phyloP scores from a whole-genome alignment of 2,329 filamentous ascomycete species.

The Hortaea sp. region DNA sequence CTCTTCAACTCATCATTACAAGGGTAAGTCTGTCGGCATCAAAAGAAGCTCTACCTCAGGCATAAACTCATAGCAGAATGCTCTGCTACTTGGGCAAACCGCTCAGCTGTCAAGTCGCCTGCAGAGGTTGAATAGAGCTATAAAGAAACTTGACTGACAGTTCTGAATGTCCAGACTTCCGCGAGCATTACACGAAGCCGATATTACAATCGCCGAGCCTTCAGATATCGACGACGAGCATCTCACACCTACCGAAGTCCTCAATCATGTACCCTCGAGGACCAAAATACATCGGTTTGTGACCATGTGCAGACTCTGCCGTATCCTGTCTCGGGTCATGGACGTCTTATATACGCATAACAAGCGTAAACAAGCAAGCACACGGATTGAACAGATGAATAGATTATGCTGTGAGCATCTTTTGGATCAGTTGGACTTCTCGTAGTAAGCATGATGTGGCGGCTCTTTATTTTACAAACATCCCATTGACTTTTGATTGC shows the following conservation, averaged over 20 bases:
- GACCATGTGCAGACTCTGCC: slow-evolving; percentile 2
- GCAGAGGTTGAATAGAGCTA: too few species aligned
- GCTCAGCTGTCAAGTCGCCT: too few species aligned
- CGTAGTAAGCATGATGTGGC: neutral
- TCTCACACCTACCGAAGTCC: slow-evolving; percentile 3
- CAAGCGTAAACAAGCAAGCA: slow-evolving; percentile 4
- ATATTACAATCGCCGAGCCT: slow-evolving; percentile 3
- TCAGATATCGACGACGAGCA: slow-evolving; percentile 6
- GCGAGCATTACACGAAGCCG: slow-evolving; percentile 1
- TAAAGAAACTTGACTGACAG: neutral
- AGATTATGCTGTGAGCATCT: slow-evolving; percentile 7
- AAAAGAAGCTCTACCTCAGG: neutral
- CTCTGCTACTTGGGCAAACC: too few species aligned
- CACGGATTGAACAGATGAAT: slow-evolving; percentile 7
- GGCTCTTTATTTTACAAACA: neutral
- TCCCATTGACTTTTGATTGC: neutral
- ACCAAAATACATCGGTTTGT: slow-evolving; percentile 7
- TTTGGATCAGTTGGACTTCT: neutral
- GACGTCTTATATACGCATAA: slow-evolving; percentile 7
- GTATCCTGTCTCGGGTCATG: slow-evolving; percentile 4
- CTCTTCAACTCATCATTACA: slow-evolving; percentile 4
- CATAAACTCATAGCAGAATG: neutral
- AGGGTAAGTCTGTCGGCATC: neutral
- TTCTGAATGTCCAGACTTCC: neutral
- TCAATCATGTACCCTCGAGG: neutral